A percentile compares a stretch with the other conserved stretches of the same genome.
Evolutionary conservation across 2,329 filamentous ascomycete genomes (phyloP).

Genomic region (Exophiala sp.): DNA sequence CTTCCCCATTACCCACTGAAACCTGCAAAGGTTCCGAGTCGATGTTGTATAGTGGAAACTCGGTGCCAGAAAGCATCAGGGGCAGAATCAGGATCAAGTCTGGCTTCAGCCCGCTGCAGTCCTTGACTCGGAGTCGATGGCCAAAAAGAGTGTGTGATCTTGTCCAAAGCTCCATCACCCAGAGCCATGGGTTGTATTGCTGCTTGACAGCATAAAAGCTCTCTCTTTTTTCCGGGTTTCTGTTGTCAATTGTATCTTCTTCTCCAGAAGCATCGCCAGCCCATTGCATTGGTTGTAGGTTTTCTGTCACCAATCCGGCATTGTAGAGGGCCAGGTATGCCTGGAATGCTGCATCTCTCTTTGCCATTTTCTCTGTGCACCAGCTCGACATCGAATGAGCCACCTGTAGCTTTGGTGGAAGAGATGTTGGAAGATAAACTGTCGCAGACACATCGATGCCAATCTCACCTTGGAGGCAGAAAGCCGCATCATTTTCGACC

Average conservation of each 20-base stretch:
- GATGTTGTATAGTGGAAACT: slow-evolving; percentile 12
- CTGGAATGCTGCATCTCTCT: slow-evolving; percentile 75
- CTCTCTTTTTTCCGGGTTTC: slow-evolving; percentile 11
- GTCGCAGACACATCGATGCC: slow-evolving; percentile 42
- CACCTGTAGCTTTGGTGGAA: slow-evolving; percentile 57
- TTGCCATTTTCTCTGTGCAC: slow-evolving; percentile 65
- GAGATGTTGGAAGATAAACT: slow-evolving; percentile 64
- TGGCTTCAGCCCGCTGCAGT: slow-evolving; percentile 3
- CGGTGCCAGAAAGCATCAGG: slow-evolving; percentile 3
- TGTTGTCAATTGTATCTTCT: slow-evolving; percentile 2
- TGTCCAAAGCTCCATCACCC: slow-evolving; percentile 28
- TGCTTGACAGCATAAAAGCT: slow-evolving; percentile 29
- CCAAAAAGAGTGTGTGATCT: slow-evolving; percentile 5
- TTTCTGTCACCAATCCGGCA: slow-evolving; percentile 67
- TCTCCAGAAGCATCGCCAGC: slow-evolving; percentile 29
- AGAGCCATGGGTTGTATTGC: slow-evolving; percentile 37
- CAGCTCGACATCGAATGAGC: slow-evolving; percentile 53
- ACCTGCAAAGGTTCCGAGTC: neutral
- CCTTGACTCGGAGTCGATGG: slow-evolving; percentile 15
- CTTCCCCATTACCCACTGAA: slow-evolving; percentile 2
- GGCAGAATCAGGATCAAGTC: slow-evolving; percentile 21
- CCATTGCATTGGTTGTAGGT: slow-evolving; percentile 58
- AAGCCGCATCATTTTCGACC: slow-evolving; percentile 64
- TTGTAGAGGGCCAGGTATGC: slow-evolving; percentile 66
- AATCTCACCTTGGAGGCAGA: slow-evolving; percentile 46